A percentile compares a stretch with the other conserved stretches of the same genome.
Evolutionary conservation across 352 stramenopile genomes (phyloP).

Genomic region (Globisporangium orthogonon): DNA sequence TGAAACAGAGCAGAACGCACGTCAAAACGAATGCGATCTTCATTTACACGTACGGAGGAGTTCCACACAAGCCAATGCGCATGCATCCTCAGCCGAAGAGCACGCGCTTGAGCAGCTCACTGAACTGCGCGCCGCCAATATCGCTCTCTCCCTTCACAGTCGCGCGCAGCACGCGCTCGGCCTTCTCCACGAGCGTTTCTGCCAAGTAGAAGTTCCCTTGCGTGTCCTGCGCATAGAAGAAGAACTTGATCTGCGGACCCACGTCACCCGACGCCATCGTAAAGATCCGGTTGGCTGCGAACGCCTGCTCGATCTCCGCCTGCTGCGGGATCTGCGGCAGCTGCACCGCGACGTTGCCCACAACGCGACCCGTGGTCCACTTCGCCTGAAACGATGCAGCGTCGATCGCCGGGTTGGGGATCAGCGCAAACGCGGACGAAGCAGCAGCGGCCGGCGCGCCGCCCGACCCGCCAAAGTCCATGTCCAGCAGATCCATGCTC

Average conservation of each 20-base stretch:
- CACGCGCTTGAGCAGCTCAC: constrained; percentile 53
- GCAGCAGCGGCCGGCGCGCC: constrained; percentile 11
- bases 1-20: too few relatives aligned
- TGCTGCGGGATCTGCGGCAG: constrained; percentile 50
- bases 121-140: constrained; percentile 46
- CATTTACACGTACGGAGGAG: background rate
- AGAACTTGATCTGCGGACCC: constrained; percentile 80
- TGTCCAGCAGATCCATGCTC: constrained; percentile 66
- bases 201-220: constrained; percentile 56
- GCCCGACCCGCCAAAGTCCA: constrained; percentile 52
- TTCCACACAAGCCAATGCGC: too few relatives aligned
- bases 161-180: constrained; percentile 42
- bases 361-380: constrained; percentile 63
- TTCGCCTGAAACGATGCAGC: constrained; percentile 64
- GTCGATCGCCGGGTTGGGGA: constrained; percentile 71
- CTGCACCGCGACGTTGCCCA: constrained; percentile 54
- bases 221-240: constrained; percentile 77
- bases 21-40: background rate
- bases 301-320: constrained; percentile 59
- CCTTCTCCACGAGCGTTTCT: constrained; percentile 75
- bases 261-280: constrained; percentile 82
- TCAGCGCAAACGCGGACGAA: constrained; percentile 33
- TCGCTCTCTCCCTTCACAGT: constrained; percentile 76
- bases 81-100: constrained; percentile 35
- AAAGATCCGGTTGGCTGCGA: constrained; percentile 46